Percentiles rank a stretch among this genome's conserved stretches.
phyloP scores from a whole-genome alignment of 2,329 filamentous ascomycete species.

The Phialophora chinensis region DNA sequence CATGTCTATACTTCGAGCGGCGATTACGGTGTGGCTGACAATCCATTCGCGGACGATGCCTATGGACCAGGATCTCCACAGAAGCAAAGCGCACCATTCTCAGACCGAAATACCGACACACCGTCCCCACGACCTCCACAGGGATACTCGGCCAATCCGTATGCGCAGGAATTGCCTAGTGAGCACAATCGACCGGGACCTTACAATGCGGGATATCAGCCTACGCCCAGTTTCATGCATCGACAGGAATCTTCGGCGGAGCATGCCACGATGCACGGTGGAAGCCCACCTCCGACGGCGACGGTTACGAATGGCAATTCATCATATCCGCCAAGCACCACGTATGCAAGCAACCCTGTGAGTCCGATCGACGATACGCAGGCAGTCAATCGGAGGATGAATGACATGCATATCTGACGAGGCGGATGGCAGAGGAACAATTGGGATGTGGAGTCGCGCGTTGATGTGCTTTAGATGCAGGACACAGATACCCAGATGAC shows the following conservation, averaged over 20 bases:
- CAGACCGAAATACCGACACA: slow-evolving; percentile 24
- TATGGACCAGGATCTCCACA: slow-evolving; percentile 25
- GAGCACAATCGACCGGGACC: slow-evolving; percentile 25
- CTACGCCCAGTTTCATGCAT: slow-evolving; percentile 35
- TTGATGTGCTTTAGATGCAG: slow-evolving; percentile 14
- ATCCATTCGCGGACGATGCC: slow-evolving; percentile 39
- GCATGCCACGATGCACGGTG: slow-evolving; percentile 35
- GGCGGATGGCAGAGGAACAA: background rate
- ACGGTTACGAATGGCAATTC: slow-evolving; percentile 1
- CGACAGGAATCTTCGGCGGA: slow-evolving; percentile 36
- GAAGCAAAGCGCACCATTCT: slow-evolving; percentile 30
- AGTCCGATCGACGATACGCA: slow-evolving; percentile 31
- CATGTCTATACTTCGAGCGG: slow-evolving; percentile 26
- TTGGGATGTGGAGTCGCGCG: background rate
- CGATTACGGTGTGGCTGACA: slow-evolving; percentile 36
- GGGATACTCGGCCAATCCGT: slow-evolving; percentile 22
- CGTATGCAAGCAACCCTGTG: slow-evolving; percentile 15
- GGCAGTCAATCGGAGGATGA: slow-evolving; percentile 27
- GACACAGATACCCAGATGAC: slow-evolving; percentile 24
- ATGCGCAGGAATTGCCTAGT: slow-evolving; percentile 21
- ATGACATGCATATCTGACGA: slow-evolving; percentile 33
- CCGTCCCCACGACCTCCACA: slow-evolving; percentile 27
- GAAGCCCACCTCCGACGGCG: slow-evolving; percentile 14
- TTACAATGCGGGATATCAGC: slow-evolving; percentile 35
- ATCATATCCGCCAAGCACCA: slow-evolving; percentile 13